A percentile compares a stretch with the other conserved stretches of the same genome.
These are phyloP conservation scores for Ophiostoma fasciatum DNA, from an alignment of 2,329 filamentous ascomycete species.

Conservation along the genomic window DNA sequence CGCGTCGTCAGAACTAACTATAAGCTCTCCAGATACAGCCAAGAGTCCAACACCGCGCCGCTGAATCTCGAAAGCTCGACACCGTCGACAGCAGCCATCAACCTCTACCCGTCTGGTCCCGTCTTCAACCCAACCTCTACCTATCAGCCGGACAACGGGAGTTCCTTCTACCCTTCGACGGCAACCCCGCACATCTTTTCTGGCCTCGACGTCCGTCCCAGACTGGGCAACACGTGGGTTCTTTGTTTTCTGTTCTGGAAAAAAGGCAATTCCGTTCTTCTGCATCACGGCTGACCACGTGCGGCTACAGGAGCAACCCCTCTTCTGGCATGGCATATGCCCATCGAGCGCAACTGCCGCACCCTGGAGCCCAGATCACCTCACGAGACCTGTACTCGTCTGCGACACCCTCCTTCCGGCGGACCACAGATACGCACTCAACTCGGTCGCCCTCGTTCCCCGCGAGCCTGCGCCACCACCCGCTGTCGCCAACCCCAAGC, in stretches of 20 bases:
- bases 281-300: not conserved
- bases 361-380: conserved; percentile 32
- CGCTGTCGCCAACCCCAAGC: conserved; percentile 37
- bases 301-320: conserved; percentile 26
- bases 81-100: conserved; percentile 35
- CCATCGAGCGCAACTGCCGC: conserved; percentile 38
- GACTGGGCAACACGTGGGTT: conserved; percentile 41
- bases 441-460: conserved; percentile 38
- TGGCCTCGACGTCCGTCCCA: conserved; percentile 36
- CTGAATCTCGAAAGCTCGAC: conserved; percentile 37
- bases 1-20: conserved; percentile 11
- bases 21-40: conserved; percentile 33
- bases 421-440: conserved; percentile 32
- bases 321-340: conserved; percentile 43
- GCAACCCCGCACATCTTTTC: conserved; percentile 29
- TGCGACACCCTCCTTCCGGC: conserved; percentile 34
- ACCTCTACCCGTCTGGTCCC: conserved; percentile 31
- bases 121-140: conserved; percentile 29
- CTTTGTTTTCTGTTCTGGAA: conserved; percentile 1
- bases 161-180: conserved; percentile 30
- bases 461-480: conserved; percentile 31
- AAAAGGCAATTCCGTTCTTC: not conserved
- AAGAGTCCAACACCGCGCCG: conserved; percentile 36
- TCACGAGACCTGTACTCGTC: conserved; percentile 39
- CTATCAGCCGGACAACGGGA: conserved; percentile 33